Conservation (phyloP, 176 grass and related monocot species). For the Zoysia japonica region DNA sequence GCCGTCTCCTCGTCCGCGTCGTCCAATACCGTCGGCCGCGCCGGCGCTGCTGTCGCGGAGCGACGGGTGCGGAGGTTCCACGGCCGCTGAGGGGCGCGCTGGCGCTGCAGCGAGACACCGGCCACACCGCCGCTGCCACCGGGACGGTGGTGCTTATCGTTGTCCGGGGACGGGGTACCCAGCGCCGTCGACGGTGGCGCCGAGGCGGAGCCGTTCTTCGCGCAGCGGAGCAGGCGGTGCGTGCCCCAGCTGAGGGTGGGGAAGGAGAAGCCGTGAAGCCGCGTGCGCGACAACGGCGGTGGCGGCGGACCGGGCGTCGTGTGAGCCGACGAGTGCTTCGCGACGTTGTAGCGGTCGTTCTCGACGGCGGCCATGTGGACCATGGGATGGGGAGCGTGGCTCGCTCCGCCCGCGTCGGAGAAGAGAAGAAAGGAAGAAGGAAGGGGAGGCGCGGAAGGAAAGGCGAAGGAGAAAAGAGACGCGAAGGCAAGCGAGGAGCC, state of each 20-base stretch:
- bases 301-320: neutral
- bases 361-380: conserved; percentile 55
- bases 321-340: neutral
- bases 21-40: neutral
- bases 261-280: conserved; percentile 60
- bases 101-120: conserved; percentile 15
- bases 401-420: neutral
- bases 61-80: conserved; percentile 55
- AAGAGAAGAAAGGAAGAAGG: neutral
- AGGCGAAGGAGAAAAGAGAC: neutral
- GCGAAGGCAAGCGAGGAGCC: neutral
- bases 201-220: conserved; percentile 37
- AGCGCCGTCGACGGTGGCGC: neutral
- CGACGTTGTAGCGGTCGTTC: neutral
- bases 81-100: conserved; percentile 32
- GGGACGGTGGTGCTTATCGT: conserved; percentile 24
- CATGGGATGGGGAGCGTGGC: conserved; percentile 16
- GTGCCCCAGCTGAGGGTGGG: conserved; percentile 62
- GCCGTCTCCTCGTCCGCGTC: neutral
- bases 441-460: conserved; percentile 1
- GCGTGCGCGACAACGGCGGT: conserved; percentile 8
- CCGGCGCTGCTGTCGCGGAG: conserved; percentile 36
- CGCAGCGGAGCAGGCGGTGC: conserved; percentile 61
- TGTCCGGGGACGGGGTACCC: conserved; percentile 32
- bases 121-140: neutral